Conservation (phyloP, 495 filamentous ascomycete genomes). For the Penicillium fimorum region DNA sequence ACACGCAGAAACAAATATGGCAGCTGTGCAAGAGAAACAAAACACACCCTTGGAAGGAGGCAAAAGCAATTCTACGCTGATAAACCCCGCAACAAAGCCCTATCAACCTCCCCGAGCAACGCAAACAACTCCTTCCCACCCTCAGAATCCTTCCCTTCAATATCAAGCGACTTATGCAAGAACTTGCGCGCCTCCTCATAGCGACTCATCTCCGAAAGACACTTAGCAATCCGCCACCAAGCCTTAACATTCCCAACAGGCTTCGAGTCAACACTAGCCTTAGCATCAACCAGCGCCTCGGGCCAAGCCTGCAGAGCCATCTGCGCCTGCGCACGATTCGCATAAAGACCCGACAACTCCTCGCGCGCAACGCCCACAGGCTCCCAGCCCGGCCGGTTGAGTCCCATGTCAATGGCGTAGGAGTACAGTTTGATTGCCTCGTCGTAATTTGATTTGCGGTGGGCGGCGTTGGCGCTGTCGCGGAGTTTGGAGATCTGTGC, state of each 20-base stretch:
- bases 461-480: slow-evolving; percentile 78
- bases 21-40: background rate
- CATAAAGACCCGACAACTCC: slow-evolving; percentile 74
- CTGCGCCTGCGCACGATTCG: slow-evolving; percentile 86
- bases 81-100: slow-evolving; percentile 31
- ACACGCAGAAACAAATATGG: slow-evolving; percentile 3
- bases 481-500: slow-evolving; percentile 87
- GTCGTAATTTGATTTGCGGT: slow-evolving; percentile 68
- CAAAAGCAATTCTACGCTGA: slow-evolving; percentile 3
- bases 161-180: slow-evolving; percentile 71
- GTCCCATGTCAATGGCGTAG: slow-evolving; percentile 82
- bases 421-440: slow-evolving; percentile 81
- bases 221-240: slow-evolving; percentile 83
- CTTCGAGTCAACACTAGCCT: slow-evolving; percentile 87
- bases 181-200: slow-evolving; percentile 77
- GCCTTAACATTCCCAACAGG: slow-evolving; percentile 84
- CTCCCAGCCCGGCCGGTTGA: slow-evolving; percentile 82
- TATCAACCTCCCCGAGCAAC: slow-evolving; percentile 69
- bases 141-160: slow-evolving; percentile 72
- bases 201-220: slow-evolving; percentile 86
- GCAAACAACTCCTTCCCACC: slow-evolving; percentile 58
- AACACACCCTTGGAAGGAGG: background rate
- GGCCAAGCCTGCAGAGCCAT: slow-evolving; percentile 78
- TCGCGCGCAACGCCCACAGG: slow-evolving; percentile 76
- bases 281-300: slow-evolving; percentile 80